Percentiles rank a stretch among this genome's conserved stretches.
Conservation (phyloP, 1,139 yeast species). For the Geotrichum histeridarum region DNA sequence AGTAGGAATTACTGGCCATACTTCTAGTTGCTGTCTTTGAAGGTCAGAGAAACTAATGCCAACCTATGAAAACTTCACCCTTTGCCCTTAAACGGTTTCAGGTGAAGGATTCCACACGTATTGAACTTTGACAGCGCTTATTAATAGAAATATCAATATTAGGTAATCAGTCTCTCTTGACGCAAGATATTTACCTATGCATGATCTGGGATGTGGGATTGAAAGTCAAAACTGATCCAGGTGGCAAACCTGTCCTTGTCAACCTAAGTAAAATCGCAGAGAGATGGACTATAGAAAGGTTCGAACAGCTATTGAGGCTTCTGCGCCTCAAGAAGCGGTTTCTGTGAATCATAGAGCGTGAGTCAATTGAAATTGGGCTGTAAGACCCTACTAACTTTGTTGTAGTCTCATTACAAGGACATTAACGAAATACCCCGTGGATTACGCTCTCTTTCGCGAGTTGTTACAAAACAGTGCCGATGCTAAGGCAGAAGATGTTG, state of each 20-base stretch:
- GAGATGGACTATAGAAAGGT: slow-evolving; percentile 30
- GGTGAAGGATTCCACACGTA: too few species aligned
- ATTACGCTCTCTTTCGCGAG: slow-evolving; percentile 41
- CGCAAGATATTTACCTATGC: neutral
- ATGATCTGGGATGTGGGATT: neutral
- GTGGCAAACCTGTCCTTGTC: neutral
- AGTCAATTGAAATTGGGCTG: slow-evolving; percentile 17
- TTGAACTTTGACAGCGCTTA: too few species aligned
- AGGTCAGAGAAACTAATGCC: too few species aligned
- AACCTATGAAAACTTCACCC: too few species aligned
- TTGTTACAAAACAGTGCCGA: slow-evolving; percentile 42
- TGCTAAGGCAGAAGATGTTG: slow-evolving; percentile 38
- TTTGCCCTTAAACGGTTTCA: too few species aligned
- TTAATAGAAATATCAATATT: neutral
- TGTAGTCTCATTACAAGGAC: slow-evolving; percentile 39
- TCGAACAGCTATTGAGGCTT: slow-evolving; percentile 20
- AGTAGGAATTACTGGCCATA: slow-evolving; percentile 5
- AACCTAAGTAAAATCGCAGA: neutral
- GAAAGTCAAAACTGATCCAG: neutral
- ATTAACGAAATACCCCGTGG: slow-evolving; percentile 42
- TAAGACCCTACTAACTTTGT: neutral
- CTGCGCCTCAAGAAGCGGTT: slow-evolving; percentile 31
- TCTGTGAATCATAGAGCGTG: slow-evolving; percentile 41
- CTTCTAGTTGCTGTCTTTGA: neutral
- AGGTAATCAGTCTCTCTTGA: neutral